Percentiles rank a stretch among this genome's conserved stretches.
These are phyloP conservation scores for Capsicum rhomboideum DNA, from an alignment of 257 asterid genomes.

Conservation along the genomic window DNA sequence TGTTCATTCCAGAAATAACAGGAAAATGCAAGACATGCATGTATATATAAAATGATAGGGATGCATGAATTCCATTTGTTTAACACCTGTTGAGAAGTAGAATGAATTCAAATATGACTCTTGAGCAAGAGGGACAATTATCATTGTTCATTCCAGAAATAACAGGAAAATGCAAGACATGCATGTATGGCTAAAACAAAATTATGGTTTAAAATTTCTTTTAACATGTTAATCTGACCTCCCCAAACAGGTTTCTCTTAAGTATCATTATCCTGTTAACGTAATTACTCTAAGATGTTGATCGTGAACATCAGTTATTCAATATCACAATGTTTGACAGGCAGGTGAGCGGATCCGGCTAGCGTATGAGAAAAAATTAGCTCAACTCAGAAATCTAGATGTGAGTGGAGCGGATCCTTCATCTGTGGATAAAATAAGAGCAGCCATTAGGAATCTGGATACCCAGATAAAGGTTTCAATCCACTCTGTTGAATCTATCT, in stretches of 20 bases:
- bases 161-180: background rate
- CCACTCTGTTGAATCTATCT: slow-evolving; percentile 84
- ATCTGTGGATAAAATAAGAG: slow-evolving; percentile 56
- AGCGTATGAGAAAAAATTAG: slow-evolving; percentile 80
- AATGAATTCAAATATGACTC: background rate
- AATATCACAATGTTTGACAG: slow-evolving; percentile 13
- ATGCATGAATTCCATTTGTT: background rate
- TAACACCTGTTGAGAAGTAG: background rate
- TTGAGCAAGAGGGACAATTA: background rate
- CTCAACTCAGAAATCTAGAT: slow-evolving; percentile 68
- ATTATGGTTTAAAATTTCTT: background rate
- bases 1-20: background rate
- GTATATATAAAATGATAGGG: background rate
- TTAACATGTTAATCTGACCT: background rate
- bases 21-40: background rate
- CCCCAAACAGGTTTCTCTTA: background rate
- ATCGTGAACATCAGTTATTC: background rate
- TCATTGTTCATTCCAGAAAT: background rate
- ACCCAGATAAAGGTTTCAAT: slow-evolving; percentile 89
- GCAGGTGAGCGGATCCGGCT: slow-evolving; percentile 75
- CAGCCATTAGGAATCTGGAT: slow-evolving; percentile 58
- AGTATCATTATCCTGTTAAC: background rate
- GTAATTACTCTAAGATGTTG: background rate
- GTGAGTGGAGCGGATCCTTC: slow-evolving; percentile 68
- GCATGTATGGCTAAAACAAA: background rate